Conservation (phyloP, 2,329 filamentous ascomycete species). For the Pseudocercospora fuligena region DNA sequence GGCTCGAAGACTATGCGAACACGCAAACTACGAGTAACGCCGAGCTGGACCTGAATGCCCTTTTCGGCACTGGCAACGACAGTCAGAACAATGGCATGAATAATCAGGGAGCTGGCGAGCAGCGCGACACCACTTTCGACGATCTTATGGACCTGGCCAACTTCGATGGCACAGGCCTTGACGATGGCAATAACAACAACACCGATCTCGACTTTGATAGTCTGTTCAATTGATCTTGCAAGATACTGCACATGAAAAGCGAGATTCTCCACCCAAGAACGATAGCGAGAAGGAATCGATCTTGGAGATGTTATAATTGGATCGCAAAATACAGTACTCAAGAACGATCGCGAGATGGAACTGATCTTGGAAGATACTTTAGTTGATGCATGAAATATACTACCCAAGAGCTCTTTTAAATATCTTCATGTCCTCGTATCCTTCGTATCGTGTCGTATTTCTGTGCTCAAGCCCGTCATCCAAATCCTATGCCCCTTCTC, state of each 20-base stretch:
- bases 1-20: constrained; percentile 50
- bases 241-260: not conserved
- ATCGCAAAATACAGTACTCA: not conserved
- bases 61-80: constrained; percentile 32
- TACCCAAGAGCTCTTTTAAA: not conserved
- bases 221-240: constrained; percentile 20
- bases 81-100: constrained; percentile 21
- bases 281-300: not conserved
- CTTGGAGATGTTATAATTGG: not conserved
- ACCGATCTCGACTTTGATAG: constrained; percentile 30
- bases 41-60: constrained; percentile 36
- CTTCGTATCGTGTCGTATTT: not conserved
- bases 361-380: not conserved
- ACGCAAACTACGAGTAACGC: constrained; percentile 27
- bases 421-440: not conserved
- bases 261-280: too few relatives aligned
- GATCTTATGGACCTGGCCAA: constrained; percentile 43
- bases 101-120: constrained; percentile 26
- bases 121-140: constrained; percentile 39
- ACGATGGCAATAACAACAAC: constrained; percentile 18
- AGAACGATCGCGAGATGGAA: not conserved
- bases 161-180: constrained; percentile 36
- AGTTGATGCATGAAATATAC: too few relatives aligned
- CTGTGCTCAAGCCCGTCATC: not conserved
- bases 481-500: not conserved